Evolutionary conservation across 768 basidiomycete genomes (phyloP).

Genomic region (Russula sp.): DNA sequence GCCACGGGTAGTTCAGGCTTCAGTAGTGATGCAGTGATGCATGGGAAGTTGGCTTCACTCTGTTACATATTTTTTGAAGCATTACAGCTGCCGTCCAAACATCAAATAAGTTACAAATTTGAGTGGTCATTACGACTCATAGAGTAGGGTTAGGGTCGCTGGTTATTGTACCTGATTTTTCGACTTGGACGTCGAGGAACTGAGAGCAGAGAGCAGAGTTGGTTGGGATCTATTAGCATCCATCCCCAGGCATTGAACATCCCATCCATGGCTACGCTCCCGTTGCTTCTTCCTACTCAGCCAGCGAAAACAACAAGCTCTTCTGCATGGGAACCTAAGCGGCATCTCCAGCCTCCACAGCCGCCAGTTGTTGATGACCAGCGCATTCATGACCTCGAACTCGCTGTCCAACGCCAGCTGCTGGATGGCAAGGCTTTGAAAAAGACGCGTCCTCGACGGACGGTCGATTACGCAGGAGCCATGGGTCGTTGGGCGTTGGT

Average conservation of each 20-base stretch:
- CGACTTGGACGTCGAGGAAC: conserved; percentile 4
- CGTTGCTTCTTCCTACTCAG: conserved; percentile 54
- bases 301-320: conserved; percentile 40
- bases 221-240: background rate
- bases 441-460: conserved; percentile 89
- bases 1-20: background rate
- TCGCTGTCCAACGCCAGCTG: conserved; percentile 66
- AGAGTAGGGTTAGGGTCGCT: conserved; percentile 6
- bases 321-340: conserved; percentile 73
- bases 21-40: no score
- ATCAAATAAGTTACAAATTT: no score
- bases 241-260: background rate
- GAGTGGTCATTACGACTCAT: background rate
- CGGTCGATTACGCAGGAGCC: conserved; percentile 92
- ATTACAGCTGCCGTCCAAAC: background rate
- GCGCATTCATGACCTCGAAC: conserved; percentile 72
- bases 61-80: background rate
- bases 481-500: conserved; percentile 86
- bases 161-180: background rate
- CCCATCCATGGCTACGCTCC: conserved; percentile 37
- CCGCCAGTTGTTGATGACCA: conserved; percentile 82
- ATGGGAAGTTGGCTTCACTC: background rate
- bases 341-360: conserved; percentile 61
- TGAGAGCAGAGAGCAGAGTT: conserved; percentile 4
- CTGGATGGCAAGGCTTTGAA: conserved; percentile 81